Percentiles rank a stretch among this genome's conserved stretches.
phyloP scores from a whole-genome alignment of 2,329 filamentous ascomycete genomes.

The Ceratocystis alfenasii region DNA sequence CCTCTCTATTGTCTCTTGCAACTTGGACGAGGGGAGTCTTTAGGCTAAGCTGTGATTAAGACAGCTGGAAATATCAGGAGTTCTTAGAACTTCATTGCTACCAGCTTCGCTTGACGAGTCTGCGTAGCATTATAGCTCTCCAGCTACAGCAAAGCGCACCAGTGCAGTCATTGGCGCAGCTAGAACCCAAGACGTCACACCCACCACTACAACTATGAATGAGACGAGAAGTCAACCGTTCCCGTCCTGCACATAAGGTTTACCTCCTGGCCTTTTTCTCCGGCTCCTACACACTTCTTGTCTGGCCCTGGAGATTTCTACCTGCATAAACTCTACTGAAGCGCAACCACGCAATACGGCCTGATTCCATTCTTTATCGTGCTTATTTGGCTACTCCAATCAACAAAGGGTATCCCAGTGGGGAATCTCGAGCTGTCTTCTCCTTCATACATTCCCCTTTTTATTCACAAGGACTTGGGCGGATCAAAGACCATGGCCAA shows the following conservation, averaged over 20 bases:
- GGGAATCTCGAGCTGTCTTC: not conserved
- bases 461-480: slow-evolving; percentile 5
- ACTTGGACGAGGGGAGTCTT: not conserved
- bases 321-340: not conserved
- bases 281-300: slow-evolving; percentile 5
- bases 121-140: not conserved
- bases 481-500: slow-evolving; percentile 8
- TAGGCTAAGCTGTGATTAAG: no score
- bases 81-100: not conserved
- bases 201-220: not conserved
- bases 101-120: not conserved
- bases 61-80: not conserved
- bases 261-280: not conserved
- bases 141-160: not conserved
- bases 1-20: not conserved
- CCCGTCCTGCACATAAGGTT: slow-evolving; percentile 7
- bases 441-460: slow-evolving; percentile 2
- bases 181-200: not conserved
- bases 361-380: not conserved
- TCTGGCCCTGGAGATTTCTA: slow-evolving; percentile 1
- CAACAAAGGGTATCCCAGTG: not conserved
- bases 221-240: not conserved
- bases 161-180: not conserved
- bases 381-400: not conserved
- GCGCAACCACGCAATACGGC: not conserved